Evolutionary conservation across 1,284 basidiomycete genomes (phyloP), one percentile per base, ranked within the genome.

Genomic region (Rhodotorula sp.): DNA sequence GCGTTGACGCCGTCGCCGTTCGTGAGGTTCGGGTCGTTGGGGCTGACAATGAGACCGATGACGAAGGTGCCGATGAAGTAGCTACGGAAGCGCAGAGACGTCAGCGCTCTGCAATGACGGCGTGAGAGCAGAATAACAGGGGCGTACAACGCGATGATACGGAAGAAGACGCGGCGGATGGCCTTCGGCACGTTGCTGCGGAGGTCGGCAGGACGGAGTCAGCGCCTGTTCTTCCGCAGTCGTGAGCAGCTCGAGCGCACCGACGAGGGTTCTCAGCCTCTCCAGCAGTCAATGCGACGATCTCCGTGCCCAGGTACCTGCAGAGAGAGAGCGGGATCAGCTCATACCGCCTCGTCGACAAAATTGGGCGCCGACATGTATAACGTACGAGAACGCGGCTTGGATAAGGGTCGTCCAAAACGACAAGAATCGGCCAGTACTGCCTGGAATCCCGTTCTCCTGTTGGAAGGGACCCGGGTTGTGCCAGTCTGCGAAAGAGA

Each of bases 21-120:
- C 62, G 91, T 84, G 53, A 93, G 84, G 21, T 83, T 79, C 0
- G 81, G 78, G 79, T 92, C 88, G 79, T 89, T 84, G 80, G 86
- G 92, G 0, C 91, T 87, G 41, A 94, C 90, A 44, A 93, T 84
- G 84, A 76, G 48, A 17, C 75, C 72, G 92, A 91, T 89, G 77
- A 91, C 85, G 61, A 90, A 81, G 65, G 72, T 74, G 46, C 73
- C 76, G 55, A 72, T 80, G 83, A 77, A 54, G 80, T 67, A 57
- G 64, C 57, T 58, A n/a, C 44, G 44, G 21, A 42, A 5, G 3
- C 7, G 17, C 7, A 7, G 12, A 42, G 4, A 78, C 70, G 23
- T 74, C 72, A 17, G 78, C 14, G 21, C 44, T 49, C 10, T 45
- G 25, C 13, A 53, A 34, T 1, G 23, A 7, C 34, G 34, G 10